A percentile compares a stretch with the other conserved stretches of the same genome.
Evolutionary conservation across 2,329 filamentous ascomycete species (phyloP).

Genomic region (Aspergillus latus): DNA sequence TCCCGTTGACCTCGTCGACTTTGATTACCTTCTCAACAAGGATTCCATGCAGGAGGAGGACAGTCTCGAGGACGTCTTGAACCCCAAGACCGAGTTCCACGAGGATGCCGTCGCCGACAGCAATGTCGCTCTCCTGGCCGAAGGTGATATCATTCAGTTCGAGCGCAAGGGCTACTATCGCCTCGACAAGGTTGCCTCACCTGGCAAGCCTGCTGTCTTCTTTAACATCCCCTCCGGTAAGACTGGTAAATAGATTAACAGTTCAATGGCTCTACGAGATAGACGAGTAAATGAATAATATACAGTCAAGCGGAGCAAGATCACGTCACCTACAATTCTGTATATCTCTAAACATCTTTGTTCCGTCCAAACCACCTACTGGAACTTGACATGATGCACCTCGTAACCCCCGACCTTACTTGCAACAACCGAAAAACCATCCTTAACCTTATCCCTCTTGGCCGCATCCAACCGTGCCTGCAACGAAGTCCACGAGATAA

Average conservation of each 20-base stretch:
- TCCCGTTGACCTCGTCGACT: conserved; percentile 84
- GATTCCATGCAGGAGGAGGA: conserved; percentile 91
- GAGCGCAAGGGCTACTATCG: conserved; percentile 92
- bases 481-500: not conserved
- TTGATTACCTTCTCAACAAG: conserved; percentile 93
- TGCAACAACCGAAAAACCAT: not conserved
- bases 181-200: conserved; percentile 65
- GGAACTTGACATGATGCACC: conserved; percentile 9
- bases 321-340: not conserved
- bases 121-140: conserved; percentile 75
- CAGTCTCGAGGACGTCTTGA: conserved; percentile 79
- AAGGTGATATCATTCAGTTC: conserved; percentile 90
- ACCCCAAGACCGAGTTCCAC: conserved; percentile 70
- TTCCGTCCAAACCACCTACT: not conserved
- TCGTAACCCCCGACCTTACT: conserved; percentile 1
- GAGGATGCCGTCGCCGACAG: conserved; percentile 76
- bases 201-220: conserved; percentile 61
- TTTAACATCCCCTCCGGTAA: conserved; percentile 72
- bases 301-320: not conserved
- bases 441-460: not conserved
- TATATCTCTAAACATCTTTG: not conserved
- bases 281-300: conserved; percentile 1
- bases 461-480: not conserved
- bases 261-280: conserved; percentile 1
- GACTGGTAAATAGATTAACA: conserved; percentile 32